Percentiles rank a stretch among this genome's conserved stretches.
Conservation (phyloP, 805 yeast genomes). For the Teunomyces stri region DNA sequence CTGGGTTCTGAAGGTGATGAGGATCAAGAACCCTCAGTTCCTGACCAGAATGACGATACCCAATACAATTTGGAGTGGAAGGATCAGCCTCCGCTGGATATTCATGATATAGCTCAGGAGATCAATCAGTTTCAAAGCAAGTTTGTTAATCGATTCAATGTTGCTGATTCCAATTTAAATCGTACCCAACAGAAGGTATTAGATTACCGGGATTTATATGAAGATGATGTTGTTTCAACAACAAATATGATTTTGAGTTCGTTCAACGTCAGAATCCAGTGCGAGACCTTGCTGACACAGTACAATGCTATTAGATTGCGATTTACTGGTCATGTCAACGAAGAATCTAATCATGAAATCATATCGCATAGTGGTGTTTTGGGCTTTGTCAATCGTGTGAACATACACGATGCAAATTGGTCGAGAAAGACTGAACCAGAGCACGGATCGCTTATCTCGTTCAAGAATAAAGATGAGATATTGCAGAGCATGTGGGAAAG, state of each 20-base stretch:
- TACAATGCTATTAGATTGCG: conserved; percentile 37
- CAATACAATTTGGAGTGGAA: conserved; percentile 6
- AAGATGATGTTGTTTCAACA: conserved; percentile 6
- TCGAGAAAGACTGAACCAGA: not conserved
- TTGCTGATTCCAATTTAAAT: conserved; percentile 12
- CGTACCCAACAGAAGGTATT: conserved; percentile 36
- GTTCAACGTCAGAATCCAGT: conserved; percentile 30
- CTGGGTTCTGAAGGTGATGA: not conserved
- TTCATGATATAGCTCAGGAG: conserved; percentile 21
- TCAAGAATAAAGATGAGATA: conserved; percentile 3
- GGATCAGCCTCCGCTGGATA: conserved; percentile 4
- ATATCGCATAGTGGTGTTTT: conserved; percentile 23
- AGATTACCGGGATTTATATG: conserved; percentile 30
- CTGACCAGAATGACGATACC: conserved; percentile 1
- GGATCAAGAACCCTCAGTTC: not conserved
- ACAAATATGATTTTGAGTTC: conserved; percentile 3
- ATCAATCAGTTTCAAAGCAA: conserved; percentile 29
- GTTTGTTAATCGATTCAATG: conserved; percentile 24
- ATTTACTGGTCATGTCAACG: conserved; percentile 18
- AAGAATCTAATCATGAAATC: conserved; percentile 7
- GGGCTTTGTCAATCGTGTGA: conserved; percentile 24
- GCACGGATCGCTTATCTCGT: not conserved
- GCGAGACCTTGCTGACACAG: conserved; percentile 35
- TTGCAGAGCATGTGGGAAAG: conserved; percentile 11
- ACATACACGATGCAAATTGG: not conserved